Evolutionary conservation across 106 monocot species (phyloP).

Genomic region (Triglochin maritima): DNA sequence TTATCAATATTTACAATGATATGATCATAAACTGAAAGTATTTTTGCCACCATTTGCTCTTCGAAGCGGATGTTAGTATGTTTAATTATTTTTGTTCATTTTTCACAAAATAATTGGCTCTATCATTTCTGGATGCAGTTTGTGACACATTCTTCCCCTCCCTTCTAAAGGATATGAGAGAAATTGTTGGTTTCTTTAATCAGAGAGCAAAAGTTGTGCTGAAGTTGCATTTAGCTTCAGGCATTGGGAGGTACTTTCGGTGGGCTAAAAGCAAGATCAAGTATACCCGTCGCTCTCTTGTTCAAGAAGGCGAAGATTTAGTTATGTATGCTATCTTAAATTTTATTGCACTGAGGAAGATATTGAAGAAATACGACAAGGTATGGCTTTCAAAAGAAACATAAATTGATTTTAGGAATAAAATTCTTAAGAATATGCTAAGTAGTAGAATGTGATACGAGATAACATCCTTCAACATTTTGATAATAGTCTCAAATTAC

Average conservation of each 20-base stretch:
- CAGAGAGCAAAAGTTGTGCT: conserved; percentile 51
- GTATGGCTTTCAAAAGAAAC: conserved; percentile 9
- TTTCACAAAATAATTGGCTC: no score
- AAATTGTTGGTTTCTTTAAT: conserved; percentile 65
- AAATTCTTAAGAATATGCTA: neutral
- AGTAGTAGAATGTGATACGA: no score
- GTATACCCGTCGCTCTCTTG: conserved; percentile 19
- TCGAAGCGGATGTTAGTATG: no score
- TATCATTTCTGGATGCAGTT: conserved; percentile 8
- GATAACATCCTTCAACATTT: no score
- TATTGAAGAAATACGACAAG: conserved; percentile 93
- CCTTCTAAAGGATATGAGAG: conserved; percentile 67
- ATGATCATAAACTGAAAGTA: no score
- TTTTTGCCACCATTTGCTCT: no score
- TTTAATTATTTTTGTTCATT: no score
- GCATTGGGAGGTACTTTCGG: conserved; percentile 40
- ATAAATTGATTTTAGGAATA: neutral
- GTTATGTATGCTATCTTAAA: conserved; percentile 83
- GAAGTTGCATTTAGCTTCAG: conserved; percentile 59
- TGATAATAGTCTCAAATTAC: no score
- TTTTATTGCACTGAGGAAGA: conserved; percentile 73
- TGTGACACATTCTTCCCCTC: conserved; percentile 88
- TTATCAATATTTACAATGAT: no score
- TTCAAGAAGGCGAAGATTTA: conserved; percentile 63
- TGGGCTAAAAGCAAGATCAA: conserved; percentile 26